These are phyloP conservation scores for Polytrichum commune DNA, from an alignment of 225 moss, liverwort and hornwort species.

Conservation along the genomic window DNA sequence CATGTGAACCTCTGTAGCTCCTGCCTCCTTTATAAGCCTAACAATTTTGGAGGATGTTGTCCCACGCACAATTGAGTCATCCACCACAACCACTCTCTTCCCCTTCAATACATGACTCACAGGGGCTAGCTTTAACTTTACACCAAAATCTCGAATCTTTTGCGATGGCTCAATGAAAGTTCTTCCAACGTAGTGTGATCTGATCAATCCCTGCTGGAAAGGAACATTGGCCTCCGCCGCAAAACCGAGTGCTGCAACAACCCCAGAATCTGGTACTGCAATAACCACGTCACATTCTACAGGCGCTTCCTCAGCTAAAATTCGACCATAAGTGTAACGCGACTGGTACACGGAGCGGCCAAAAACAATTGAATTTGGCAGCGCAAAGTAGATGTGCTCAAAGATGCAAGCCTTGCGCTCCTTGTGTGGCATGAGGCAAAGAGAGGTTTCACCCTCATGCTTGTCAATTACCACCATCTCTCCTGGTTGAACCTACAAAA, in stretches of 20 bases:
- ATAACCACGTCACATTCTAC: constrained; percentile 94
- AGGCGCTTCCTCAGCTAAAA: constrained; percentile 77
- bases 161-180: constrained; percentile 96
- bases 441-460: constrained; percentile 65
- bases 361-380: constrained; percentile 84
- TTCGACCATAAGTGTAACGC: constrained; percentile 73
- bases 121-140: constrained; percentile 93
- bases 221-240: constrained; percentile 72
- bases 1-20: constrained; percentile 93
- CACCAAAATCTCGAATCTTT: constrained; percentile 93
- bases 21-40: constrained; percentile 87
- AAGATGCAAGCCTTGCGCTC: constrained; percentile 88
- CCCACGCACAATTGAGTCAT: constrained; percentile 95
- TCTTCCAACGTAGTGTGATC: constrained; percentile 90
- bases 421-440: constrained; percentile 74
- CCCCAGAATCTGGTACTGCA: constrained; percentile 92
- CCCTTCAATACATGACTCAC: constrained; percentile 75
- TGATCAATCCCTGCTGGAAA: constrained; percentile 87
- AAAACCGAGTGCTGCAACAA: constrained; percentile 90
- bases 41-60: constrained; percentile 96
- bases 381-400: constrained; percentile 92
- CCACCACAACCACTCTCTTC: constrained; percentile 90
- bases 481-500: constrained; percentile 66
- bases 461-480: constrained; percentile 91
- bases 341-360: constrained; percentile 88